phyloP scores from a whole-genome alignment of 805 yeast genomes.

The Starmerella scarabaei region DNA sequence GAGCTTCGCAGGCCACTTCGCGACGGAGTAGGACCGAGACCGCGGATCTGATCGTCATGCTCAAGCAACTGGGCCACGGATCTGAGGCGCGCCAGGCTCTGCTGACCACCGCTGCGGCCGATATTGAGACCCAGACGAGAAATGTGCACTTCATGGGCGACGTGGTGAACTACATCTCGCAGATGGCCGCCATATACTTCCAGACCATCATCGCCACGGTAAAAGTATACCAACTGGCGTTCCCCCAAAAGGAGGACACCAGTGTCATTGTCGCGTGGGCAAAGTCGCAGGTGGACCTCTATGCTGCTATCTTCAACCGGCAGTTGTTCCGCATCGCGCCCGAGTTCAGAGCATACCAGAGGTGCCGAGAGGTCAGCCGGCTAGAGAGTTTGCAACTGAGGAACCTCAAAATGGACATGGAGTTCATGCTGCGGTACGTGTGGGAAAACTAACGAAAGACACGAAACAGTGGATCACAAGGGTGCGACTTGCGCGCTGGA shows the following conservation, averaged over 20 bases:
- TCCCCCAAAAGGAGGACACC: constrained; percentile 34
- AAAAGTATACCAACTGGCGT: constrained; percentile 40
- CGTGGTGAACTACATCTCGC: constrained; percentile 41
- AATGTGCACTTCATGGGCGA: constrained; percentile 46
- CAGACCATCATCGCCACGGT: constrained; percentile 49
- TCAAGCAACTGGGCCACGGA: constrained; percentile 33
- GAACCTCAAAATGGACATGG: constrained; percentile 59
- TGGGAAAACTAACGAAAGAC: constrained; percentile 16
- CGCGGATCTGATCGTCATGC: constrained; percentile 24
- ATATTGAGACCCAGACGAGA: constrained; percentile 37
- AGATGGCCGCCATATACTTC: constrained; percentile 50
- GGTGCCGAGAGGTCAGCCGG: constrained; percentile 41
- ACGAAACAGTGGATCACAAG: no score
- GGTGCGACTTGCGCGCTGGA: no score
- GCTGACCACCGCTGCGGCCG: constrained; percentile 36
- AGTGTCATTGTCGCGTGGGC: constrained; percentile 68
- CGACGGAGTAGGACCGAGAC: constrained; percentile 3
- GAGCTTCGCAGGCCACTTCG: no score
- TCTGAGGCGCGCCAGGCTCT: constrained; percentile 39
- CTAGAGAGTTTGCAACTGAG: constrained; percentile 53
- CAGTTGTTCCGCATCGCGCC: constrained; percentile 42
- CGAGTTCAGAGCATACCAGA: constrained; percentile 39
- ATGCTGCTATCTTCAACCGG: constrained; percentile 47
- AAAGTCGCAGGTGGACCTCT: constrained; percentile 46
- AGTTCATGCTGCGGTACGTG: constrained; percentile 45